Base-by-base conservation (phyloP, 1,284 basidiomycete species). In the Heterobasidion annosum region DNA sequence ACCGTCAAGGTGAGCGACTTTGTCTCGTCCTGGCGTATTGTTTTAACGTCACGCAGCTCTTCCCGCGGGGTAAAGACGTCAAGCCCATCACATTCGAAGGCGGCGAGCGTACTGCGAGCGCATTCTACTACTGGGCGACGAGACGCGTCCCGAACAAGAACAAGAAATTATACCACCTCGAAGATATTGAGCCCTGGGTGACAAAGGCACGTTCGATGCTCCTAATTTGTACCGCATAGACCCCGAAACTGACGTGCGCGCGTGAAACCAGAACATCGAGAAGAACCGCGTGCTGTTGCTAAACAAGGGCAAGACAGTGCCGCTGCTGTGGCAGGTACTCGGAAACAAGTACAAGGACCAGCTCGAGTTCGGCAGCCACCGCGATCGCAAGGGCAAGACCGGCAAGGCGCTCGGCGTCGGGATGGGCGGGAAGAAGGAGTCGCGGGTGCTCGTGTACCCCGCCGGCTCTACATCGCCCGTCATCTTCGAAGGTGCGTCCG, bases 301-400 rank as follows among this genome's bases (percentile, higher is more conserved):
- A 63, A 92, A 82, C 63, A 87, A 79, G 70, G 85, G 78, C 59
- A 88, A 84, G 58, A 86, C 85, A 49, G 81, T 91, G 4, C 92
- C 92, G 1, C 73, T 94, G 34, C 72, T 94, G 51, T 95, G 92
- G 92, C 85, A 89, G 64, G 85, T 90, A 4, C 78, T 95, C 40
- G 84, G 79, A 10, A 89, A 91, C 65, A 87, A 85, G 59, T 88
- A 86, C 66, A 67, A 77, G 53, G 79, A 79, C 54, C 75, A 83
- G 62, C 75, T 93, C 19, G 75, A 73, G 32, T 81, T 93, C 58
- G 88, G 77, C 2, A 79, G 79, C 51, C 80, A 88, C 63, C 79
- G 79, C 49, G 91, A 93, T 66, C 75, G 77, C 13, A 74, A 82
- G 50, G 85, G 83, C 19, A 75, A 72, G 55, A 76, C 77, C 53